Conservation (phyloP, 2,329 filamentous ascomycete species). For the Ophiostoma sp. region DNA sequence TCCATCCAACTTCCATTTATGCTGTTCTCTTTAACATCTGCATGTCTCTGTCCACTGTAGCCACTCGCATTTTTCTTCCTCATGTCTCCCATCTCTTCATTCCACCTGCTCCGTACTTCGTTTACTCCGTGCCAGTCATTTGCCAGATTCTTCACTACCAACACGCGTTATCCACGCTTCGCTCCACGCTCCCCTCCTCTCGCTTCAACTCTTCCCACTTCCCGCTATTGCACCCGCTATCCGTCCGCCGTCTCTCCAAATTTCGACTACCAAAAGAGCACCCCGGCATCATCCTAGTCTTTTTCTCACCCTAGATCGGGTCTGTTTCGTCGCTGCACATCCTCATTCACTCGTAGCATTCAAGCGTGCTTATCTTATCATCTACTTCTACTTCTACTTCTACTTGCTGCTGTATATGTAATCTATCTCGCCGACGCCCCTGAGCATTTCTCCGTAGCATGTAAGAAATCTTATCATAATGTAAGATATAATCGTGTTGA, state of each 20-base stretch:
- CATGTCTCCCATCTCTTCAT: not conserved
- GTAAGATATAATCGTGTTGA: not conserved
- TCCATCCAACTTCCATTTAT: not conserved
- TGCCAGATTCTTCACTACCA: too few species aligned
- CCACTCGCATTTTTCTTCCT: not conserved
- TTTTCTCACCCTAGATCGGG: not conserved
- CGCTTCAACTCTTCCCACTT: not conserved
- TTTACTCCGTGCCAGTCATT: too few species aligned
- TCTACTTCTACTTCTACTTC: not conserved
- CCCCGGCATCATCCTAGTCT: not conserved
- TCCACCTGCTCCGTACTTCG: not conserved
- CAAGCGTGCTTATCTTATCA: not conserved
- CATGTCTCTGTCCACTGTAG: not conserved
- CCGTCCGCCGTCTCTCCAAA: not conserved
- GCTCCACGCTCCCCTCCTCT: too few species aligned
- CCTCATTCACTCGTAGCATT: conserved; percentile 17
- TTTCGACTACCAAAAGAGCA: not conserved
- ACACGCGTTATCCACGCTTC: too few species aligned
- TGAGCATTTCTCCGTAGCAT: not conserved
- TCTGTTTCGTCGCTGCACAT: conserved; percentile 19
- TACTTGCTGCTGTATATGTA: not conserved
- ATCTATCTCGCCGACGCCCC: not conserved
- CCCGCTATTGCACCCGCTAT: not conserved
- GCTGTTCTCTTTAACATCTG: not conserved
- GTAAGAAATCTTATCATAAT: not conserved